These are phyloP conservation scores for Entomortierella parvispora DNA, from an alignment of 192 early-diverging fungal species.

Conservation along the genomic window DNA sequence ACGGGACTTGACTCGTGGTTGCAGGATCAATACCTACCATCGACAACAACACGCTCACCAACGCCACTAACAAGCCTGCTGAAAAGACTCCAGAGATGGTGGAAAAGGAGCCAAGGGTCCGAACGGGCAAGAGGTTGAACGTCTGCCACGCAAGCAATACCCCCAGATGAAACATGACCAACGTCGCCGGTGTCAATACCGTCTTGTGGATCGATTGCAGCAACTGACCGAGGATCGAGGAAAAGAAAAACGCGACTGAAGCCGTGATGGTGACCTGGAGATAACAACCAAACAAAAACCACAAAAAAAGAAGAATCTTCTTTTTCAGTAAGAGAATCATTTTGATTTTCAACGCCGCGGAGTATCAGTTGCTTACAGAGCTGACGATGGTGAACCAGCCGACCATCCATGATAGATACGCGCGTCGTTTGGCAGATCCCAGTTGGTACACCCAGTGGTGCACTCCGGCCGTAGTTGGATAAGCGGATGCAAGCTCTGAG, in stretches of 20 bases:
- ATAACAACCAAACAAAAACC: not conserved
- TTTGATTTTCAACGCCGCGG: no score
- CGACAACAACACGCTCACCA: constrained; percentile 22
- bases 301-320: not conserved
- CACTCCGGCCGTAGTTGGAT: constrained; percentile 35
- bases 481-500: constrained; percentile 34
- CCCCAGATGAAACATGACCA: constrained; percentile 42
- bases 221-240: constrained; percentile 20
- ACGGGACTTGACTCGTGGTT: constrained; percentile 17
- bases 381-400: constrained; percentile 45
- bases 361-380: constrained; percentile 18
- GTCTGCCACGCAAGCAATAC: constrained; percentile 31
- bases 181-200: constrained; percentile 22
- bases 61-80: constrained; percentile 15
- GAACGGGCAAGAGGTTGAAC: constrained; percentile 27
- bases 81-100: constrained; percentile 21
- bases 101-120: constrained; percentile 29
- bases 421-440: constrained; percentile 13
- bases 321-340: not conserved
- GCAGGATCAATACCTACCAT: constrained; percentile 13
- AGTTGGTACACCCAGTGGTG: constrained; percentile 48
- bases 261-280: constrained; percentile 16
- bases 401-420: constrained; percentile 40
- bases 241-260: constrained; percentile 41
- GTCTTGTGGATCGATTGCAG: constrained; percentile 15